Percentiles rank a stretch among this genome's conserved stretches.
Conservation (phyloP, 1,284 basidiomycete genomes). For the Ganoderma lucidum region DNA sequence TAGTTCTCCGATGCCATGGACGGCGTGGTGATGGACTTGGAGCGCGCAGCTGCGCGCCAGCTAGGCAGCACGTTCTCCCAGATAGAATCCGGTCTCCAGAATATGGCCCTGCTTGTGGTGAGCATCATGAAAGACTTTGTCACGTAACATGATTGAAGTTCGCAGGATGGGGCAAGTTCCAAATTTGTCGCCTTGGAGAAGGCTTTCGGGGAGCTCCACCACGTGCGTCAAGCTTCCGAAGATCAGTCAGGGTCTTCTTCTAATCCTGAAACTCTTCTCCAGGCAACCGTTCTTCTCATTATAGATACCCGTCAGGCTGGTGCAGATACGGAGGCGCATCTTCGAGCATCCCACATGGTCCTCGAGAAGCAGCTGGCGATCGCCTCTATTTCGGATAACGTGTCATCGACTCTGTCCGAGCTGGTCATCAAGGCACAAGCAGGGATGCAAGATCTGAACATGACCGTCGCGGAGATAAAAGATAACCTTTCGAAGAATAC, state of each 20-base stretch:
- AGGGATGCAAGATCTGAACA: conserved; percentile 57
- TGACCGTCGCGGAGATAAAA: conserved; percentile 48
- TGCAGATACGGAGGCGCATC: conserved; percentile 36
- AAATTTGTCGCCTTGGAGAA: conserved; percentile 38
- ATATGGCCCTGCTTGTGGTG: background rate
- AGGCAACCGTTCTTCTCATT: conserved; percentile 30
- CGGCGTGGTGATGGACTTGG: conserved; percentile 9
- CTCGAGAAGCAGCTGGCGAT: conserved; percentile 46
- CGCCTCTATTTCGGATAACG: conserved; percentile 43
- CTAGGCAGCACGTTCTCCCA: background rate
- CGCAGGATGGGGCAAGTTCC: conserved; percentile 9
- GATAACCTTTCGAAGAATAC: conserved; percentile 33
- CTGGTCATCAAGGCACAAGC: conserved; percentile 48
- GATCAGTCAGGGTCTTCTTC: background rate
- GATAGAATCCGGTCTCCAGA: background rate
- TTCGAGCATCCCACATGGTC: conserved; percentile 40
- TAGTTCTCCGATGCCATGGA: conserved; percentile 15
- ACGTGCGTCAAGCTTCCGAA: conserved; percentile 33
- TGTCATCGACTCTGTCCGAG: conserved; percentile 46
- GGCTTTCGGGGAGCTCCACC: conserved; percentile 40
- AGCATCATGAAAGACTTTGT: background rate
- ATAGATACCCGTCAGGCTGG: conserved; percentile 36
- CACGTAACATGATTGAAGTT: conserved; percentile 4
- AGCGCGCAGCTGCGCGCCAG: background rate
- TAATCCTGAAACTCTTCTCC: conserved; percentile 16